A percentile compares a stretch with the other conserved stretches of the same genome.
phyloP scores from a whole-genome alignment of 345 rosid species.

The Rhizophora mangle region DNA sequence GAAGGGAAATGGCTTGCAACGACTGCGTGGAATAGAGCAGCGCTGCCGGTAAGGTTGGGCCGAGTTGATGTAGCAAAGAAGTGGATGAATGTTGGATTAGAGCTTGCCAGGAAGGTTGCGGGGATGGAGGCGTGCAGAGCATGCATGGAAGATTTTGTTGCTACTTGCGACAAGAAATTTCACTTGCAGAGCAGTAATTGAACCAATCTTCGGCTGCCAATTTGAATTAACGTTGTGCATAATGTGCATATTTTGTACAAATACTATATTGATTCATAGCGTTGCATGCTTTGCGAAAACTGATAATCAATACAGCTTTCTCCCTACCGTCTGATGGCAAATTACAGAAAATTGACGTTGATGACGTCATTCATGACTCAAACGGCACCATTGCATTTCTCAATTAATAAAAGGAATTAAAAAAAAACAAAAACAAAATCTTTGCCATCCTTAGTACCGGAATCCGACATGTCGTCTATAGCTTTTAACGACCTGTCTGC shows the following conservation, averaged over 20 bases:
- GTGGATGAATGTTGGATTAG: slow-evolving; percentile 72
- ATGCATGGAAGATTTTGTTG: slow-evolving; percentile 76
- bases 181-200: slow-evolving; percentile 17
- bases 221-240: not conserved
- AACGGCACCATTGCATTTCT: no score
- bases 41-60: slow-evolving; percentile 67
- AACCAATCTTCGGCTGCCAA: slow-evolving; percentile 11
- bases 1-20: slow-evolving; percentile 97
- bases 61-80: slow-evolving; percentile 60
- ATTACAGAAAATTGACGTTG: no score
- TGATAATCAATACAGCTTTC: no score
- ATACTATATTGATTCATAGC: no score
- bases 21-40: slow-evolving; percentile 94
- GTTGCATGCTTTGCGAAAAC: no score
- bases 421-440: no score
- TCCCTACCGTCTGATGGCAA: no score
- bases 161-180: slow-evolving; percentile 47
- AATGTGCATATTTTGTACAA: not conserved
- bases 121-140: slow-evolving; percentile 77
- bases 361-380: no score
- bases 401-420: no score
- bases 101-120: slow-evolving; percentile 58
- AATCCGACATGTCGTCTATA: no score
- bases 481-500: no score
- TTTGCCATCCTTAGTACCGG: no score